These are phyloP conservation scores for Talaromyces islandicus DNA, from an alignment of 2,329 filamentous ascomycete genomes.

Conservation along the genomic window DNA sequence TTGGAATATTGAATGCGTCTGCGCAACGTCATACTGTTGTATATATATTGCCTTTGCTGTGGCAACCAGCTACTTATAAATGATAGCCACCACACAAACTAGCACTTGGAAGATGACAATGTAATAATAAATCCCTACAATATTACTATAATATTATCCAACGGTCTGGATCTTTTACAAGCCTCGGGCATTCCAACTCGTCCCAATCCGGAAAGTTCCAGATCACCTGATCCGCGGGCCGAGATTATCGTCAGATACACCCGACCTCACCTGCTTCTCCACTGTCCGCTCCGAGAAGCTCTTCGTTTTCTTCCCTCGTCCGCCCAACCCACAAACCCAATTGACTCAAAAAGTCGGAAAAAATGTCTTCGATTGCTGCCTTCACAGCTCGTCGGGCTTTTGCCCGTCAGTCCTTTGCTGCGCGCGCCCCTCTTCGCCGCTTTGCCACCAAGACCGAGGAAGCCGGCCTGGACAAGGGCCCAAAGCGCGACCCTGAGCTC, in stretches of 20 bases:
- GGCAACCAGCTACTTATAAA: not conserved
- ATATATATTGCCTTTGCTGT: not conserved
- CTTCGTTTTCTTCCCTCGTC: not conserved
- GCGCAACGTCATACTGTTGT: not conserved
- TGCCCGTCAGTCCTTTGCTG: conserved; percentile 34
- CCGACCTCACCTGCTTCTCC: conserved; percentile 1
- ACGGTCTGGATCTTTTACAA: not conserved
- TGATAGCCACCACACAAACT: not conserved
- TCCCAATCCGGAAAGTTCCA: not conserved
- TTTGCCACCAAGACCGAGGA: conserved; percentile 41
- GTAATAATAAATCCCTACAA: not conserved
- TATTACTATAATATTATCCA: not conserved
- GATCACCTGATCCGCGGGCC: conserved; percentile 13
- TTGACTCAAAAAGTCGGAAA: not conserved
- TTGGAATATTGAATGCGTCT: not conserved
- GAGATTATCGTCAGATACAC: conserved; percentile 10
- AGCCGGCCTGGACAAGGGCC: conserved; percentile 54
- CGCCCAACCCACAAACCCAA: not conserved
- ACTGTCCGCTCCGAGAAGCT: not conserved
- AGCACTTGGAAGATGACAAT: not conserved
- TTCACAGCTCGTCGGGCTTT: conserved; percentile 37
- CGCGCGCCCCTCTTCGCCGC: conserved; percentile 35
- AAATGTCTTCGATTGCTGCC: conserved; percentile 39
- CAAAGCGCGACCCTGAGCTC: conserved; percentile 67
- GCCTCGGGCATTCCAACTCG: not conserved